Percentiles rank a stretch among this genome's conserved stretches.
These are phyloP conservation scores for Pythium brassicae DNA, from an alignment of 352 stramenopile species.

Conservation along the genomic window DNA sequence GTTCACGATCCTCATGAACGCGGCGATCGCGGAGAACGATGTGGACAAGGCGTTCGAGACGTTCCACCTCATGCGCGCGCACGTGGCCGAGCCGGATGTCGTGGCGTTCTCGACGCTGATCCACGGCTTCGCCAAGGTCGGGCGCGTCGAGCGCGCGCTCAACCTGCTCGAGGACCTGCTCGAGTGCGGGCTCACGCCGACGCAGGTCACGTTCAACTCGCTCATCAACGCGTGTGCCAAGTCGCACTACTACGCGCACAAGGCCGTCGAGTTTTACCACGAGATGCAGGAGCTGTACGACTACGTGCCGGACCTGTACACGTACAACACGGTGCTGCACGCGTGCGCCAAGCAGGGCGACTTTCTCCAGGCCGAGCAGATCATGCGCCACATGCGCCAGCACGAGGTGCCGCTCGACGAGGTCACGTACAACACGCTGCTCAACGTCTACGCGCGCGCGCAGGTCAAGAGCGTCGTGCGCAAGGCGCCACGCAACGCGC, in stretches of 20 bases:
- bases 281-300: slow-evolving; percentile 87
- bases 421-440: slow-evolving; percentile 66
- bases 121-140: slow-evolving; percentile 68
- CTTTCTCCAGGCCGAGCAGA: slow-evolving; percentile 67
- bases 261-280: slow-evolving; percentile 80
- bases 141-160: slow-evolving; percentile 67
- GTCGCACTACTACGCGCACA: slow-evolving; percentile 83
- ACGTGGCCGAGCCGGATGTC: slow-evolving; percentile 63
- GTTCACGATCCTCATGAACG: slow-evolving; percentile 80
- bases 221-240: slow-evolving; percentile 81
- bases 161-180: slow-evolving; percentile 79
- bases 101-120: slow-evolving; percentile 72
- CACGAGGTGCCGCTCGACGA: slow-evolving; percentile 65
- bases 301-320: slow-evolving; percentile 68
- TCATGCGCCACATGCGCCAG: slow-evolving; percentile 64
- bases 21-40: slow-evolving; percentile 65
- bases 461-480: slow-evolving; percentile 64
- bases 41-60: slow-evolving; percentile 82
- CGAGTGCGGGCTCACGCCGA: slow-evolving; percentile 59
- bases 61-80: slow-evolving; percentile 79
- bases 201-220: slow-evolving; percentile 71
- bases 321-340: slow-evolving; percentile 77
- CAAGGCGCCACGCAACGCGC: slow-evolving; percentile 61
- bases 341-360: slow-evolving; percentile 77
- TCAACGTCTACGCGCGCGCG: slow-evolving; percentile 78